phyloP scores from a whole-genome alignment of 116 monocot species.

The Cymodocea nodosa region DNA sequence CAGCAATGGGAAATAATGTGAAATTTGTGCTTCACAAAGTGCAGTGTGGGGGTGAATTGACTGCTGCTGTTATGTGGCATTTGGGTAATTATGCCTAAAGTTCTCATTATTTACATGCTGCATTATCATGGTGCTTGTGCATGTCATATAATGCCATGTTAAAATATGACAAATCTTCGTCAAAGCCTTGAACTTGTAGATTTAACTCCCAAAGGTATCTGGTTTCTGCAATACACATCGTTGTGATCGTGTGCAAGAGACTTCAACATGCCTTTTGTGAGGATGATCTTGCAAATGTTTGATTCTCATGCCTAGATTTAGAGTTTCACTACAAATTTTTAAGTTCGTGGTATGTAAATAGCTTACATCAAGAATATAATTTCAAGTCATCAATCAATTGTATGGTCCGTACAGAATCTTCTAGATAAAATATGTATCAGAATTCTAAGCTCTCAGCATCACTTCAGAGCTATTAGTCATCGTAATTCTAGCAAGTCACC shows the following conservation, averaged over 20 bases:
- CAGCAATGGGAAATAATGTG: conserved; percentile 54
- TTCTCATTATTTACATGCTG: too few species aligned
- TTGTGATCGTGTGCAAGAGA: too few species aligned
- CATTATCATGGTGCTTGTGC: too few species aligned
- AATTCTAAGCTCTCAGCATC: not conserved
- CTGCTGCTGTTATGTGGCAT: conserved; percentile 42
- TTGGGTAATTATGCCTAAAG: conserved; percentile 26
- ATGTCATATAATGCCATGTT: not conserved
- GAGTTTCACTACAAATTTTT: not conserved
- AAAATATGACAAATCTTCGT: not conserved
- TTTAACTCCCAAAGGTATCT: too few species aligned
- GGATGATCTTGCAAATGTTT: too few species aligned
- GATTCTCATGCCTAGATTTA: not conserved
- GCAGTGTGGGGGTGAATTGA: conserved; percentile 18
- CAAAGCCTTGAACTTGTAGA: too few species aligned
- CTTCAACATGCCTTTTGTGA: too few species aligned
- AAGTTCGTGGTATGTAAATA: too few species aligned
- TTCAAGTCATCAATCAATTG: not conserved
- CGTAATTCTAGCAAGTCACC: not conserved
- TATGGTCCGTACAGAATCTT: not conserved
- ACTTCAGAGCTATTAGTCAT: not conserved
- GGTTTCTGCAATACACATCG: too few species aligned
- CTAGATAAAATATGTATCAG: not conserved
- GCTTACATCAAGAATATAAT: too few species aligned
- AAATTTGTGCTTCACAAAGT: conserved; percentile 31